phyloP scores from a whole-genome alignment of 2,329 filamentous ascomycete species.

The Emmonsiellopsis sp. region DNA sequence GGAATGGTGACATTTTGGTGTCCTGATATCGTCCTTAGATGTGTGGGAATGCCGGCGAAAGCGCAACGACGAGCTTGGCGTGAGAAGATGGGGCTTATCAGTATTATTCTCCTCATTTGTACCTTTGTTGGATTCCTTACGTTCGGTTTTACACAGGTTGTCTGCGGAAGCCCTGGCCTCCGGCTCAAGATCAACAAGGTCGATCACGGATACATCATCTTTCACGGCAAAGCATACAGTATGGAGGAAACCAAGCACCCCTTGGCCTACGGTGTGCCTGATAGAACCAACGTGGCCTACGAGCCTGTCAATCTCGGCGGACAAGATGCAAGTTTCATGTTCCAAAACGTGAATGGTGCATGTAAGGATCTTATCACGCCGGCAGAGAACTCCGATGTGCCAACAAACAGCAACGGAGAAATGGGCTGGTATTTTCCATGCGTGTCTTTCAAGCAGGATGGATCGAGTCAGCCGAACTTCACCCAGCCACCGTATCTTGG shows the following conservation, averaged over 20 bases:
- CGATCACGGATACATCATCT: constrained; percentile 79
- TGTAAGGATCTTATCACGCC: constrained; percentile 84
- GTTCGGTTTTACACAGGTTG: constrained; percentile 86
- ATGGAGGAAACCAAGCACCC: constrained; percentile 70
- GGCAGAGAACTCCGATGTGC: constrained; percentile 64
- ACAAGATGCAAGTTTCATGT: constrained; percentile 92
- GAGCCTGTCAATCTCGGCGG: constrained; percentile 72
- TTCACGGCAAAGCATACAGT: constrained; percentile 86
- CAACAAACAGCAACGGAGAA: constrained; percentile 62
- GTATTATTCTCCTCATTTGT: constrained; percentile 83
- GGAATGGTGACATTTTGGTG: constrained; percentile 90
- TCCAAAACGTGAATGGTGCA: constrained; percentile 95
- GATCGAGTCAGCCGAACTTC: constrained; percentile 66
- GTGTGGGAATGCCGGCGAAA: constrained; percentile 76
- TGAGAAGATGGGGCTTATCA: constrained; percentile 95
- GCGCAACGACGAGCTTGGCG: constrained; percentile 89
- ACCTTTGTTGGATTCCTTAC: constrained; percentile 87
- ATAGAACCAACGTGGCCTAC: constrained; percentile 72
- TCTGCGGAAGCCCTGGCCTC: constrained; percentile 64
- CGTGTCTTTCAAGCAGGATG: constrained; percentile 84
- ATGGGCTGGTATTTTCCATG: constrained; percentile 98
- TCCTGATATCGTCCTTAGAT: constrained; percentile 73
- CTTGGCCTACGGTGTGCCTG: constrained; percentile 66
- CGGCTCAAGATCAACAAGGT: constrained; percentile 80
- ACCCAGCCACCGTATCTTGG: constrained; percentile 71